Evolutionary conservation across 2,329 filamentous ascomycete genomes (phyloP).

Genomic region (Cryphonectria nitschkei): DNA sequence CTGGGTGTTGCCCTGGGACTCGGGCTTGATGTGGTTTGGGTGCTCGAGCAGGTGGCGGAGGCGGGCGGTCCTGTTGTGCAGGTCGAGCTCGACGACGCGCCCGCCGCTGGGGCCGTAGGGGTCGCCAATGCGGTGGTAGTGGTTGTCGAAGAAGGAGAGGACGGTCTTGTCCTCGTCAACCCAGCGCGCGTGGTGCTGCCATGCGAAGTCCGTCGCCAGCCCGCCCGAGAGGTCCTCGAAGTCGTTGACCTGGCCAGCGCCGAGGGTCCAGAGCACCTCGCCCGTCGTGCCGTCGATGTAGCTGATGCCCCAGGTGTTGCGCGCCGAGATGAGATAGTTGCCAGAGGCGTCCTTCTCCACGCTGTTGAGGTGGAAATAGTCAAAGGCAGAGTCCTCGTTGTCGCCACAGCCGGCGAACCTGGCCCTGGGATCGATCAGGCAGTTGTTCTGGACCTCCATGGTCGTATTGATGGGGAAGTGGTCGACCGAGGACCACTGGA

Average conservation of each 20-base stretch:
- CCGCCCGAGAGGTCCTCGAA: conserved; percentile 42
- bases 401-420: conserved; percentile 28
- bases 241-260: conserved; percentile 39
- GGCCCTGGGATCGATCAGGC: conserved; percentile 20
- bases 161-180: conserved; percentile 30
- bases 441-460: conserved; percentile 28
- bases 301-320: conserved; percentile 38
- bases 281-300: conserved; percentile 33
- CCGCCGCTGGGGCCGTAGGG: conserved; percentile 31
- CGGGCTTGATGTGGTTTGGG: conserved; percentile 30
- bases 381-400: conserved; percentile 33
- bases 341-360: conserved; percentile 40
- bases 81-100: conserved; percentile 35
- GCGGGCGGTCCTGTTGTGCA: conserved; percentile 35
- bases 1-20: conserved; percentile 53
- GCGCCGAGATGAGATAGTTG: conserved; percentile 43
- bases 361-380: conserved; percentile 46
- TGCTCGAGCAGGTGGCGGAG: conserved; percentile 38
- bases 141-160: conserved; percentile 45
- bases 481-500: conserved; percentile 38
- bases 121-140: conserved; percentile 29
- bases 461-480: conserved; percentile 22
- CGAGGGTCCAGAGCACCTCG: conserved; percentile 43
- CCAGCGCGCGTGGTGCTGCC: conserved; percentile 45
- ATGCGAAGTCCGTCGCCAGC: conserved; percentile 41